A percentile compares a stretch with the other conserved stretches of the same genome.
Conservation (phyloP, 768 basidiomycete species). For the Chalciporus piperatus region DNA sequence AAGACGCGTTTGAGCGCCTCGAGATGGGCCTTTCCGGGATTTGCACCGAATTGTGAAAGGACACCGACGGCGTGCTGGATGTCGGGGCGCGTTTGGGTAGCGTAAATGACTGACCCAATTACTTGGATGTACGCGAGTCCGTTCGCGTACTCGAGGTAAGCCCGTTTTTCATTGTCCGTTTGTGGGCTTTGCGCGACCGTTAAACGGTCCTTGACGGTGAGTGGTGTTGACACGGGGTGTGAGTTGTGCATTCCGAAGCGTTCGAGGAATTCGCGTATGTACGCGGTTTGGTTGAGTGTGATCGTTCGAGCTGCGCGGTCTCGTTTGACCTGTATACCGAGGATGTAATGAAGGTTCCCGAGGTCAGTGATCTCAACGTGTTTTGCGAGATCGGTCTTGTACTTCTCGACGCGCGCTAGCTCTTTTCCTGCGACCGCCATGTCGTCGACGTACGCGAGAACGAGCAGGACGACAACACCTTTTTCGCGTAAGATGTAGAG, state of each 20-base stretch:
- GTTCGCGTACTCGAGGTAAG: too few relatives aligned
- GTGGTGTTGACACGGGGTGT: neutral
- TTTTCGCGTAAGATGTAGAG: too few relatives aligned
- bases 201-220: too few relatives aligned
- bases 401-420: neutral
- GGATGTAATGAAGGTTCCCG: constrained; percentile 26
- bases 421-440: constrained; percentile 25
- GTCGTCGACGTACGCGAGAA: constrained; percentile 33
- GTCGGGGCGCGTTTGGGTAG: neutral
- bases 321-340: constrained; percentile 32
- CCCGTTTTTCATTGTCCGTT: too few relatives aligned
- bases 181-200: too few relatives aligned
- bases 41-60: neutral
- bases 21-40: neutral
- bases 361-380: constrained; percentile 33
- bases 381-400: constrained; percentile 16
- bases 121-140: neutral
- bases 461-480: neutral
- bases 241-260: neutral
- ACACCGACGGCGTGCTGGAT: neutral
- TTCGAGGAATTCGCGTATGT: constrained; percentile 18
- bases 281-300: constrained; percentile 26
- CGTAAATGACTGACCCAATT: neutral
- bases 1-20: neutral
- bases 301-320: constrained; percentile 18